phyloP scores from a whole-genome alignment of 1,284 basidiomycete genomes.

The Boletus nobilissimus region DNA sequence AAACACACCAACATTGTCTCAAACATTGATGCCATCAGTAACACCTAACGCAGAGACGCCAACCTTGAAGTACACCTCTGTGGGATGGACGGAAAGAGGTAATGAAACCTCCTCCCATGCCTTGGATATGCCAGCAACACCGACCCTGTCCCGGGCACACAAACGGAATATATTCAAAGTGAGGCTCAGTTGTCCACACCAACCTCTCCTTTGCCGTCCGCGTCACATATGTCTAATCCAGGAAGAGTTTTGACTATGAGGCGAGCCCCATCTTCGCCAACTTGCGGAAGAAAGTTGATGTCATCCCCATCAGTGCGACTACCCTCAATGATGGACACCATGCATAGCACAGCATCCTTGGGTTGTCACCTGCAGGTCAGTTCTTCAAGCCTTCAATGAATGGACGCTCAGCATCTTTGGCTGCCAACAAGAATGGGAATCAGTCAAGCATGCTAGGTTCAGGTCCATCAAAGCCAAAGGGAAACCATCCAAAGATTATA shows the following conservation, averaged over 20 bases:
- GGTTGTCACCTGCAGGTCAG: conserved; percentile 2
- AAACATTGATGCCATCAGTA: conserved; percentile 11
- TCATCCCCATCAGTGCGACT: conserved; percentile 31
- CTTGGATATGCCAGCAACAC: conserved; percentile 29
- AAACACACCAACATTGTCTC: conserved; percentile 19
- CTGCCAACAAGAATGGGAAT: conserved; percentile 1
- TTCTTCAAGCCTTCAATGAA: not conserved
- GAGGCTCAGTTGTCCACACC: conserved; percentile 16
- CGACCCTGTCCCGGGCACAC: conserved; percentile 26
- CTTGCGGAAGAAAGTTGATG: not conserved
- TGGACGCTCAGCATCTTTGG: not conserved
- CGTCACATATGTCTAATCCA: conserved; percentile 18
- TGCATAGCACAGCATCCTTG: conserved; percentile 26
- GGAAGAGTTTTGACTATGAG: conserved; percentile 2
- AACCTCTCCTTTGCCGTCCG: conserved; percentile 36
- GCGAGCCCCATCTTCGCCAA: conserved; percentile 27
- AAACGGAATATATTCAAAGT: conserved; percentile 39
- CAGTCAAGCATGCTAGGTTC: not conserved
- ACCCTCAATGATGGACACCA: conserved; percentile 39
- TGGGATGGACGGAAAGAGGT: not conserved
- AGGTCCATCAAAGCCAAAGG: not conserved
- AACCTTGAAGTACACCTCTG: not conserved
- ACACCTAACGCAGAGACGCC: conserved; percentile 17
- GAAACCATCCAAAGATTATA: not conserved
- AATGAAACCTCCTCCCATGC: not conserved